Evolutionary conservation across 1,139 yeast genomes (phyloP).

Genomic region (Geotrichum europaeum): DNA sequence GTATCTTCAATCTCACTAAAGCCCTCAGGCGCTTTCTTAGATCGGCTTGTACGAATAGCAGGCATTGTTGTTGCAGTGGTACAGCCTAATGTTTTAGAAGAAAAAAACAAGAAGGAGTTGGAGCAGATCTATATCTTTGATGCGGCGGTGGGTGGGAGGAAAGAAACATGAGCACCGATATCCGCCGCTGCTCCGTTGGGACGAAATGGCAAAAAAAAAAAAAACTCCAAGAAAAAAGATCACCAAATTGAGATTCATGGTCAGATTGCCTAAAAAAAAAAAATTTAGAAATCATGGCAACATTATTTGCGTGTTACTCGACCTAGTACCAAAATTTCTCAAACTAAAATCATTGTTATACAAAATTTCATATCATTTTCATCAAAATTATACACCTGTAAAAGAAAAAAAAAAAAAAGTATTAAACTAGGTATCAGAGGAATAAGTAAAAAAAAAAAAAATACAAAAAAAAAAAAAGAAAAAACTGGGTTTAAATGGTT

Average conservation of each 20-base stretch:
- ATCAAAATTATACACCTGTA: not conserved
- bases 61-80: constrained; percentile 34
- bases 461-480: not conserved
- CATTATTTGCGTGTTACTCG: too few species aligned
- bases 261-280: too few species aligned
- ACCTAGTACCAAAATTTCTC: too few species aligned
- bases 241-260: not conserved
- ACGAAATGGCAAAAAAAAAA: too few species aligned
- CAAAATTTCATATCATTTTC: too few species aligned
- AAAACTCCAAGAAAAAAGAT: too few species aligned
- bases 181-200: too few species aligned
- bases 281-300: too few species aligned
- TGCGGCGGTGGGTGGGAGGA: not conserved
- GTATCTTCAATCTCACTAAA: constrained; percentile 67
- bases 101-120: too few species aligned
- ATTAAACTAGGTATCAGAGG: not conserved
- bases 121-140: not conserved
- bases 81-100: not conserved
- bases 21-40: constrained; percentile 65
- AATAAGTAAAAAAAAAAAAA: not conserved
- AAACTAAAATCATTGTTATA: too few species aligned
- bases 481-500: not conserved
- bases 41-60: constrained; percentile 40
- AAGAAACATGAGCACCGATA: not conserved
- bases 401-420: not conserved